Base-by-base conservation (phyloP, 2,329 filamentous ascomycete genomes). In the Pseudogymnoascus sp. region DNA sequence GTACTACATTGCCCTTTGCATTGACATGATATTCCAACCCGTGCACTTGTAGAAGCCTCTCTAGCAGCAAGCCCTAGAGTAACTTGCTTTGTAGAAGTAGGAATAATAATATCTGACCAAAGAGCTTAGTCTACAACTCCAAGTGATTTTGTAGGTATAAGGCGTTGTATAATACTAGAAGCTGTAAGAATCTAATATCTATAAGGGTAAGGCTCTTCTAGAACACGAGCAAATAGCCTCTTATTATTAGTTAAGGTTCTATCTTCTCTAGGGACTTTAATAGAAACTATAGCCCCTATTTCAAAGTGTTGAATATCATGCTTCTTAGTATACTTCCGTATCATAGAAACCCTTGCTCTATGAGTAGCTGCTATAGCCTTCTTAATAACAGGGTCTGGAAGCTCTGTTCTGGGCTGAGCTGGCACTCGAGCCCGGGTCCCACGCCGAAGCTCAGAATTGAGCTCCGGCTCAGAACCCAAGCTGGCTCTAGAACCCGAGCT, bases 51-150 rank as follows among this genome's bases (percentile, higher is more conserved):
- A 58, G 52, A 58, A 58, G 48, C 48, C 25, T 58, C 48, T 31
- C 10, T 58, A 21, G 10, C 25, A 31, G 48, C 21, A 12, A 58
- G 10, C 21, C 3, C 13, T 18, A 60, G 15, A 13, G 25, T 45
- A 15, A 45, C 10, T 31, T 42, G 4, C 15, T 27, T 45, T 27
- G 10, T 60, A 45, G 36, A 39, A 18, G n/a, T 29, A 40, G 18
- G 59, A 42, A 60, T 42, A 25, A n/a, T 60, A 13, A 60, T 60
- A 60, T 59, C 58, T 15, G 48, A 31, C 48, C 48, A 58, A 25
- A 58, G 31, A 58, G 48, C 18, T 31, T 58, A 3, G 5, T 58
- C 9, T n/a, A 58, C 18, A 58, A 31, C 48, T 27, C 9, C 18
- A 21, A 58, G 7, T 58, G 21, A 21, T n/a, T 21, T 58, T 1